Conservation (phyloP, 1,139 yeast species). For the Lodderomyces theae region DNA sequence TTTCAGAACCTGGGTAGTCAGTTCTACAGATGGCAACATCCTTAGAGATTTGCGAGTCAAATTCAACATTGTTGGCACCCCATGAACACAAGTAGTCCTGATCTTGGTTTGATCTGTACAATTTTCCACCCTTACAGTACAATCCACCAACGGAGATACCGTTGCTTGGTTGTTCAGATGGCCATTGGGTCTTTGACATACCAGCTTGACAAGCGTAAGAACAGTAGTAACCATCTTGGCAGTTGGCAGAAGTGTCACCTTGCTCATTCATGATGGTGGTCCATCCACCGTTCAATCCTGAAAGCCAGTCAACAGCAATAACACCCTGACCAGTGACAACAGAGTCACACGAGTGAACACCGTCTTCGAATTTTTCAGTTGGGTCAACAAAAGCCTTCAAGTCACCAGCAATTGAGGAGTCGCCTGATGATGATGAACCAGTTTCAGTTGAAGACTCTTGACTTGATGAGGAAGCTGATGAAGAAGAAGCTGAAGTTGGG, state of each 20-base stretch:
- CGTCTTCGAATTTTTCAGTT: slow-evolving; percentile 55
- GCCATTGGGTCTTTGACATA: slow-evolving; percentile 92
- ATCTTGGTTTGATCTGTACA: slow-evolving; percentile 64
- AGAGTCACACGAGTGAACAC: slow-evolving; percentile 55
- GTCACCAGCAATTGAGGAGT: slow-evolving; percentile 51
- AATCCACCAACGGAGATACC: slow-evolving; percentile 84
- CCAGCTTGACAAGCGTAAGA: slow-evolving; percentile 88
- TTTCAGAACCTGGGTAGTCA: slow-evolving; percentile 87
- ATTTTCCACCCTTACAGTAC: slow-evolving; percentile 63
- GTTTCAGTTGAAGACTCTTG: slow-evolving; percentile 17
- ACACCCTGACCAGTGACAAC: slow-evolving; percentile 78
- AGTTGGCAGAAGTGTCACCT: slow-evolving; percentile 64
- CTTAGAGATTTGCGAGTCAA: slow-evolving; percentile 52
- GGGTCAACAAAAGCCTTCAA: slow-evolving; percentile 53
- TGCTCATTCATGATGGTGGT: slow-evolving; percentile 64
- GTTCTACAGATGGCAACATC: slow-evolving; percentile 80
- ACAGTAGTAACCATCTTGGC: slow-evolving; percentile 76
- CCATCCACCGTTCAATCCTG: slow-evolving; percentile 65
- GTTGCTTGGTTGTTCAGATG: slow-evolving; percentile 62
- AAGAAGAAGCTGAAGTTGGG: slow-evolving; percentile 14
- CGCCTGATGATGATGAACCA: slow-evolving; percentile 15
- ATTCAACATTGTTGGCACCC: slow-evolving; percentile 65
- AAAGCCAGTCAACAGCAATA: slow-evolving; percentile 52
- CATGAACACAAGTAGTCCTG: slow-evolving; percentile 69
- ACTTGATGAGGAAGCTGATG: slow-evolving; percentile 14